Base-by-base conservation (phyloP, 1,284 basidiomycete species). In the Anthracocystis walkeri region DNA sequence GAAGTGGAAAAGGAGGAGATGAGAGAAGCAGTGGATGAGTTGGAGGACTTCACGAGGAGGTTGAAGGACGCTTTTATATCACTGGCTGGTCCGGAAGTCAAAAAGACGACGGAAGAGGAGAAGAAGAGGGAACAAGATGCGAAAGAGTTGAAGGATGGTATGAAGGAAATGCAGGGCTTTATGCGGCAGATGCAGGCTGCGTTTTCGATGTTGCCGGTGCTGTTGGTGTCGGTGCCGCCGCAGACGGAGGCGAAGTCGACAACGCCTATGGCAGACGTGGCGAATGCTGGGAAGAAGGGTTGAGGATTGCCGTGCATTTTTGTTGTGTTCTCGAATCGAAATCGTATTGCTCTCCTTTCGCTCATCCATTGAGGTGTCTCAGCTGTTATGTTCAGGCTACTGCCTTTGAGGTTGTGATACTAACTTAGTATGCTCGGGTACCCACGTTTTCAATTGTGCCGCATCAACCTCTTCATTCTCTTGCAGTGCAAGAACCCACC, bases 51-150 rank as follows among this genome's bases (percentile, higher is more conserved):
- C 23, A 45, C 31, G 14, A n/a, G 14, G 11, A 25, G 51, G 20
- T 21, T 54, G 23, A 54, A 61, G 33, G 44, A 54, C 12, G 58
- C 58, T 18, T 45, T 61, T 25, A 44, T 48, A 1, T 42, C 40
- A 16, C 33, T 54, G 23, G 50, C 50, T n/a, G 58, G 21, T n/a
- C 58, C 58, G 29, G 58, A 59, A n/a, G 29, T 33, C 7, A 56
- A 56, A 12, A 14, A 41, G 12, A n/a, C 14, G 6, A 45, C n/a
- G 41, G 50, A 59, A 20, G 20, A 45, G 20, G 58, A 59, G 25
- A 31, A 41, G 41, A 18, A 53, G 27, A 11, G 44, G 5, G 42
- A 27, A 20, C 53, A 53, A 31, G 58, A 61, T 14, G 29, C 20
- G 1, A 40, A 44, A 11, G 44, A 54, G 44, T 11, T 52, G 12